Percentiles rank a stretch among this genome's conserved stretches.
Evolutionary conservation across 2,329 filamentous ascomycete species (phyloP).

Genomic region (Pseudogymnoascus sp.): DNA sequence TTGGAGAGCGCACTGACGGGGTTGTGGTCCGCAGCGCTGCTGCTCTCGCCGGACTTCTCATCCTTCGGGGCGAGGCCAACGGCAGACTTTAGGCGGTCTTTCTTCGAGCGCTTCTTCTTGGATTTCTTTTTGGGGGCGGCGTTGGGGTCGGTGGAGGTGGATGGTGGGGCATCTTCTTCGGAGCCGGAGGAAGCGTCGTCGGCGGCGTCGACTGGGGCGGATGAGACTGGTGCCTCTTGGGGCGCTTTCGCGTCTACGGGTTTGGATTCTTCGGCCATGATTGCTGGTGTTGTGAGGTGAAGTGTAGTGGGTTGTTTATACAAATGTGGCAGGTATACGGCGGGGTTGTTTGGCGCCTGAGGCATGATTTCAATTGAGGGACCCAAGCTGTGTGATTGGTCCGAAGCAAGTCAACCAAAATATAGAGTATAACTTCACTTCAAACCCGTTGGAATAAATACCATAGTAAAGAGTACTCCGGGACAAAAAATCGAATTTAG

Average conservation of each 20-base stretch:
- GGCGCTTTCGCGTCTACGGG: neutral
- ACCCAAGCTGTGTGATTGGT: neutral
- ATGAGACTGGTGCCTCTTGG: neutral
- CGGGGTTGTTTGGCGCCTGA: neutral
- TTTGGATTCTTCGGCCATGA: conserved; percentile 9
- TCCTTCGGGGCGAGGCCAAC: conserved; percentile 26
- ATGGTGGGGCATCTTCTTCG: conserved; percentile 30
- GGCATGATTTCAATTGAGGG: neutral
- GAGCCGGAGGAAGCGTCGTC: conserved; percentile 37
- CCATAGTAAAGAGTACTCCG: neutral
- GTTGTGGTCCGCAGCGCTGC: conserved; percentile 40
- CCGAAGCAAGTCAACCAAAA: neutral
- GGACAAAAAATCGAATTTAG: too few relatives aligned
- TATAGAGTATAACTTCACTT: neutral
- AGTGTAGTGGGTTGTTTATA: neutral
- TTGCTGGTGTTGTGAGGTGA: neutral
- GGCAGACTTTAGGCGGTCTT: conserved; percentile 47
- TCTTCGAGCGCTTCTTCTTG: conserved; percentile 62
- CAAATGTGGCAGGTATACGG: conserved; percentile 6
- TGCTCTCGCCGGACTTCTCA: conserved; percentile 19
- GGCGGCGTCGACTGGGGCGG: conserved; percentile 30
- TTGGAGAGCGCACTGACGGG: conserved; percentile 40
- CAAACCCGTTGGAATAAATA: neutral
- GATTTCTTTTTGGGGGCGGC: conserved; percentile 30
- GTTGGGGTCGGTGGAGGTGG: conserved; percentile 24